Percentiles rank a stretch among this genome's conserved stretches.
Conservation (phyloP, 2,329 filamentous ascomycete genomes). For the Colletotrichum kahawae region DNA sequence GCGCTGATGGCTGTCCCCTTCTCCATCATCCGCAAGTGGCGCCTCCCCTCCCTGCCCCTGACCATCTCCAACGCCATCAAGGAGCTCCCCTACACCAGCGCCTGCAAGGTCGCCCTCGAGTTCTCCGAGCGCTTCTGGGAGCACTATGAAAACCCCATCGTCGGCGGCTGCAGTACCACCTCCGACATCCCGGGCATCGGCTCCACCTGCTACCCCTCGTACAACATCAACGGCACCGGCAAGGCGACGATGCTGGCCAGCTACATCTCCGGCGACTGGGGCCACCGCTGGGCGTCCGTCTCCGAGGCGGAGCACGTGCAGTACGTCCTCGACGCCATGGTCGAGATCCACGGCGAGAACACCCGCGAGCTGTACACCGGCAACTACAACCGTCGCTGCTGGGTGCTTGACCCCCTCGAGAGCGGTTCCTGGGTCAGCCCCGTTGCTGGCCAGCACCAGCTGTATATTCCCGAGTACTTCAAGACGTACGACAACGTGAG, state of each 20-base stretch:
- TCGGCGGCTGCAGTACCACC: slow-evolving; percentile 63
- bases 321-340: slow-evolving; percentile 68
- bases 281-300: slow-evolving; percentile 33
- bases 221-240: slow-evolving; percentile 67
- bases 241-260: slow-evolving; percentile 67
- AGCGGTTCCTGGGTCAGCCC: slow-evolving; percentile 68
- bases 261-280: slow-evolving; percentile 54
- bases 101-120: slow-evolving; percentile 68
- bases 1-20: slow-evolving; percentile 70
- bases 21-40: slow-evolving; percentile 66
- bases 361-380: slow-evolving; percentile 69
- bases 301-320: slow-evolving; percentile 66
- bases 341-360: slow-evolving; percentile 68
- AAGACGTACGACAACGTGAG: slow-evolving; percentile 66
- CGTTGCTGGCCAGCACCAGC: slow-evolving; percentile 66
- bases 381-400: slow-evolving; percentile 68
- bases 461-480: slow-evolving; percentile 77
- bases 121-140: slow-evolving; percentile 70
- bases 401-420: slow-evolving; percentile 66
- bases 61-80: slow-evolving; percentile 53
- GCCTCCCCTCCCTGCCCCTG: slow-evolving; percentile 51
- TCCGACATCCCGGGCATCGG: slow-evolving; percentile 67
- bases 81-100: slow-evolving; percentile 47
- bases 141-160: slow-evolving; percentile 56
- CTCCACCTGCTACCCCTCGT: slow-evolving; percentile 69